Conservation (phyloP, 306 rosid genomes). For the Elaeagnus macrophylla region DNA sequence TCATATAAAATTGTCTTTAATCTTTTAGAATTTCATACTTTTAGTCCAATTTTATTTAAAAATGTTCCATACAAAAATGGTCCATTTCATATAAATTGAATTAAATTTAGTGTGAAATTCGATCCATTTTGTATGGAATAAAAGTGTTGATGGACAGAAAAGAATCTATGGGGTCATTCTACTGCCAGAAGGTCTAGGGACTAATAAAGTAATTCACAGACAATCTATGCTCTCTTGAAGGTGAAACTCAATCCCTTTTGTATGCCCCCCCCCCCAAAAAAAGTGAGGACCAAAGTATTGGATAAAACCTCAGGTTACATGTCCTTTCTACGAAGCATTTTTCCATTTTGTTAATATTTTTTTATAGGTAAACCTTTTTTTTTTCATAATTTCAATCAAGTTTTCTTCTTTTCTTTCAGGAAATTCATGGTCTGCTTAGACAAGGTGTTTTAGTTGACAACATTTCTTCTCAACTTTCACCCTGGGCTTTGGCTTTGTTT, state of each 20-base stretch:
- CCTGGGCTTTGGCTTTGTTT: slow-evolving; percentile 97
- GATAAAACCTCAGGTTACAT: not conserved
- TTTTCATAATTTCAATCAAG: too few relatives aligned
- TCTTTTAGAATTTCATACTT: too few relatives aligned
- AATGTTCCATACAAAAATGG: too few relatives aligned
- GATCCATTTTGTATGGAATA: slow-evolving; percentile 14
- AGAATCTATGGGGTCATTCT: slow-evolving; percentile 91
- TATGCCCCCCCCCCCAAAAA: not conserved
- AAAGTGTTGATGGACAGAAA: slow-evolving; percentile 42
- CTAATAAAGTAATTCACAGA: slow-evolving; percentile 95
- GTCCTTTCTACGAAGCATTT: not conserved
- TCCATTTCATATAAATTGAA: too few relatives aligned
- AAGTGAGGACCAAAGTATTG: too few relatives aligned
- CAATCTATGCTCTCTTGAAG: slow-evolving; percentile 90
- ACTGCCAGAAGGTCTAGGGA: slow-evolving; percentile 94
- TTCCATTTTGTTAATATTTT: not conserved
- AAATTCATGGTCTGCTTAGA: slow-evolving; percentile 74
- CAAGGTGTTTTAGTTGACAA: slow-evolving; percentile 64
- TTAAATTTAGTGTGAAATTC: too few relatives aligned
- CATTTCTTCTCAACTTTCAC: slow-evolving; percentile 78
- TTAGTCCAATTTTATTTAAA: too few relatives aligned
- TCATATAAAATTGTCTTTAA: too few relatives aligned
- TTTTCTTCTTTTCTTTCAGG: slow-evolving; percentile 42
- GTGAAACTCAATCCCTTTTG: slow-evolving; percentile 21
- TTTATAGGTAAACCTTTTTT: too few relatives aligned